Percentiles rank a stretch among this genome's conserved stretches.
Evolutionary conservation across 306 rosid species (phyloP).

Genomic region (Vachellia collinsii): DNA sequence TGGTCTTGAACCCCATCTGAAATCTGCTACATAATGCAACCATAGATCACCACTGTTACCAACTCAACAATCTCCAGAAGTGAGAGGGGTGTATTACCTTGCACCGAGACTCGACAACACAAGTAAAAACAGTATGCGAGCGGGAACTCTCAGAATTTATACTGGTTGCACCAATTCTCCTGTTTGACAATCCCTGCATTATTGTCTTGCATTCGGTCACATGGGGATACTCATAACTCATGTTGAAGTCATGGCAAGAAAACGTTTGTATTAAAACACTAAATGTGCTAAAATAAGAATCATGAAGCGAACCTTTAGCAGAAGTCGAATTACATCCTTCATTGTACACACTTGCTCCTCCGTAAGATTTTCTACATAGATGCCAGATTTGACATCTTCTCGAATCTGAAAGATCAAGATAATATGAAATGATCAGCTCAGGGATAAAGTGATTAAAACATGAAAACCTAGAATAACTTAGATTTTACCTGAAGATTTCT

Average conservation of each 20-base stretch:
- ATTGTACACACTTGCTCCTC: slow-evolving; percentile 76
- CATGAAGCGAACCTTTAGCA: slow-evolving; percentile 71
- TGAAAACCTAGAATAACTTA: slow-evolving; percentile 16
- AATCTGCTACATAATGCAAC: slow-evolving; percentile 5
- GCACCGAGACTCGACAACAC: slow-evolving; percentile 93
- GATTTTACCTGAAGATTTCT: slow-evolving; percentile 75
- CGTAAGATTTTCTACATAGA: slow-evolving; percentile 93
- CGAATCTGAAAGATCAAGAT: slow-evolving; percentile 64
- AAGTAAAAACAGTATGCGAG: slow-evolving; percentile 96
- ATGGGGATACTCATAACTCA: slow-evolving; percentile 2
- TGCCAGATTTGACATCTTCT: slow-evolving; percentile 99
- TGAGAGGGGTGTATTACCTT: slow-evolving; percentile 60
- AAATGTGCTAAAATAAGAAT: slow-evolving; percentile 3
- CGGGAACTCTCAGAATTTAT: slow-evolving; percentile 99
- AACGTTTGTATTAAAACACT: slow-evolving; percentile 20
- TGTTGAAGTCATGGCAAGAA: slow-evolving; percentile 20
- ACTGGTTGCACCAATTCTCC: slow-evolving; percentile 96
- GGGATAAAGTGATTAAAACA: slow-evolving; percentile 19
- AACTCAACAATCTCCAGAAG: slow-evolving; percentile 20
- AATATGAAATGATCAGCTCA: slow-evolving; percentile 28
- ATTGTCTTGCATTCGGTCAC: neutral
- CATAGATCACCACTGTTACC: slow-evolving; percentile 3
- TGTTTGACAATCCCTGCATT: slow-evolving; percentile 89
- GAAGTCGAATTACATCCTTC: slow-evolving; percentile 76
- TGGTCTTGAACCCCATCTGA: neutral